These are phyloP conservation scores for Globisporangium orthogonon DNA, from an alignment of 352 stramenopile species.

Conservation along the genomic window DNA sequence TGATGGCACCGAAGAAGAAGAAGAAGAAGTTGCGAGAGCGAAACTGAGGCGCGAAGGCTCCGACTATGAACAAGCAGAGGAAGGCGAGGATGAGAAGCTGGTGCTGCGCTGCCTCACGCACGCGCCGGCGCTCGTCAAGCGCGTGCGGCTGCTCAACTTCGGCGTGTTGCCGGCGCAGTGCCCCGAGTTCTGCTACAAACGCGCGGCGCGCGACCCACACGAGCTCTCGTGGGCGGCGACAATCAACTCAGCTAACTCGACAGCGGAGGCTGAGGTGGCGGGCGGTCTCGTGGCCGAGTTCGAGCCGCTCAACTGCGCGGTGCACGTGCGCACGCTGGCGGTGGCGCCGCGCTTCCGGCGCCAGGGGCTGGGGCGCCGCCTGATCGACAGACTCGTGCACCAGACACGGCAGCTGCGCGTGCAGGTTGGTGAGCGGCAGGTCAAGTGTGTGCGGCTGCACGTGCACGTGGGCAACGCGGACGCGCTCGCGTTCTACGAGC, in stretches of 20 bases:
- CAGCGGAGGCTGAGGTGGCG: slow-evolving; percentile 5
- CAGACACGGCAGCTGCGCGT: slow-evolving; percentile 4
- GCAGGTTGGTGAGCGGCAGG: slow-evolving; percentile 1
- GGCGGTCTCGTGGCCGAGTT: slow-evolving; percentile 37
- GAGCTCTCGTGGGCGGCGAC: slow-evolving; percentile 43
- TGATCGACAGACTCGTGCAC: slow-evolving; percentile 35
- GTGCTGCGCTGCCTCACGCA: slow-evolving; percentile 41
- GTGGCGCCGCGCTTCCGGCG: slow-evolving; percentile 26
- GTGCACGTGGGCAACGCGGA: slow-evolving; percentile 58
- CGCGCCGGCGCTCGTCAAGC: slow-evolving; percentile 31
- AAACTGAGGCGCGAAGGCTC: not conserved
- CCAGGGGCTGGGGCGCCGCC: slow-evolving; percentile 25
- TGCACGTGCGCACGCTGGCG: slow-evolving; percentile 43
- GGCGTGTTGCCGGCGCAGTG: slow-evolving; percentile 59
- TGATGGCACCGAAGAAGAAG: not conserved
- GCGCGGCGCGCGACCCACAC: slow-evolving; percentile 34
- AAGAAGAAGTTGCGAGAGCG: not conserved
- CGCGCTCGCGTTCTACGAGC: slow-evolving; percentile 51
- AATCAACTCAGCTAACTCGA: not conserved
- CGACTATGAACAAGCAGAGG: slow-evolving; percentile 7
- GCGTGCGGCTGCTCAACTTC: slow-evolving; percentile 60
- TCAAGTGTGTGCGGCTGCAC: slow-evolving; percentile 35
- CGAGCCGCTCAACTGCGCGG: slow-evolving; percentile 17
- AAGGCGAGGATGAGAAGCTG: slow-evolving; percentile 7
- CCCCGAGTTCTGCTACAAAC: slow-evolving; percentile 58